A percentile compares a stretch with the other conserved stretches of the same genome.
Conservation (phyloP, 1,284 basidiomycete genomes). For the Laetiporus sulphureus region DNA sequence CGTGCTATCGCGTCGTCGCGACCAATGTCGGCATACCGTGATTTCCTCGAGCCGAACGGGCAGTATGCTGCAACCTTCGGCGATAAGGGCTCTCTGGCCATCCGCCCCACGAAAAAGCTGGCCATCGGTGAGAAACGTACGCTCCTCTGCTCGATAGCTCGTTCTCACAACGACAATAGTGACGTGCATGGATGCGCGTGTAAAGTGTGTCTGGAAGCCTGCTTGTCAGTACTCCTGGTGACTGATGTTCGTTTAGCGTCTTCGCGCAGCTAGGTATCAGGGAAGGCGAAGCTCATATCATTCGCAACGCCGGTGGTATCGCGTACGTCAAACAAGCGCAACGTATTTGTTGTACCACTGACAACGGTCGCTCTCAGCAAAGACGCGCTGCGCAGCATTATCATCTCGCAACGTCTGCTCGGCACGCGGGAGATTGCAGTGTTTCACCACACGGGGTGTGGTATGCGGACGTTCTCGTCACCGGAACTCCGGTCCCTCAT, state of each 20-base stretch:
- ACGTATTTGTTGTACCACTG: background rate
- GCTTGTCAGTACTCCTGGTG: background rate
- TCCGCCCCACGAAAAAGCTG: conserved; percentile 47
- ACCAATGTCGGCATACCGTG: conserved; percentile 22
- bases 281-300: conserved; percentile 63
- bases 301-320: conserved; percentile 60
- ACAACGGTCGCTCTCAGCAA: conserved; percentile 28
- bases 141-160: background rate
- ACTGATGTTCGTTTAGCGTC: conserved; percentile 32
- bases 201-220: conserved; percentile 29
- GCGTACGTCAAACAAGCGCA: conserved; percentile 36
- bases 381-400: conserved; percentile 58
- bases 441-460: conserved; percentile 64
- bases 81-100: conserved; percentile 36
- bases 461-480: conserved; percentile 57
- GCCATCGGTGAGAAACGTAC: conserved; percentile 34
- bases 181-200: conserved; percentile 66
- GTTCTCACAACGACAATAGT: conserved; percentile 29
- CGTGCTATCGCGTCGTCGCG: conserved; percentile 4
- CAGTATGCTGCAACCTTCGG: conserved; percentile 37
- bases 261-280: conserved; percentile 52
- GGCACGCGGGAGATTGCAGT: conserved; percentile 61
- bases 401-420: conserved; percentile 62
- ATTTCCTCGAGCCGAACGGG: conserved; percentile 32
- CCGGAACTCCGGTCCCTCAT: conserved; percentile 44